Base-by-base conservation (phyloP, 805 yeast genomes). In the Yarrowia bubula region DNA sequence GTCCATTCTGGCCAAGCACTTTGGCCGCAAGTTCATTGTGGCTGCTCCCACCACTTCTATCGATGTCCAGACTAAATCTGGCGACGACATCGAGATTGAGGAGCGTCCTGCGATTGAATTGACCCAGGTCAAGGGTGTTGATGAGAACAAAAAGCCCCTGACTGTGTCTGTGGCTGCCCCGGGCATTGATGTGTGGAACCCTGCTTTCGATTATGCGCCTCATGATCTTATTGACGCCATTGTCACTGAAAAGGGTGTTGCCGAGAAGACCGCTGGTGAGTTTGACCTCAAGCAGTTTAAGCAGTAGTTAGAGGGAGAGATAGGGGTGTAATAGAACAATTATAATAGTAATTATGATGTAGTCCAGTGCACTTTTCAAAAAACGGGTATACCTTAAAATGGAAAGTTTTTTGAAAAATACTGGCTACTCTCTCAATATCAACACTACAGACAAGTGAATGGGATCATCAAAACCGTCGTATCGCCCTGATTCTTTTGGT, bases 11-110 rank as follows among this genome's bases (percentile, higher is more conserved):
- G 87, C 96, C 17, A 82, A 86, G 66, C 83, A 83, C 62, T 82
- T 82, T 65, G 86, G 84, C 7, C 85, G 92, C 70, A 88, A 87
- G 72, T 93, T 95, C 71, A 86, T 90, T 50, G 97, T 95, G 9
- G 98, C 97, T 33, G 98, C 98, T 1, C 98, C 98, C 60, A 89
- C 84, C 51, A 92, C 98, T 0, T 91, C 98, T 0, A 86, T 93
- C 68, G 99, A 93, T 74, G 76, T 81, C 67, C 76, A 79, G 8
- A 88, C 91, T 1, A 71, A 77, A 11, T 74, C 83, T 2, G 98
- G 98, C 22, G 88, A 82, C 39, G 85, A 83, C 11, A 93, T 95
- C 65, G 82, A 84, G 32, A 92, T 93, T 44, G 99, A 93, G 76
- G 90, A 91, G 75, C 84, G 99, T 71, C 93, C 96, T 8, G 79